phyloP scores from a whole-genome alignment of 1,139 yeast genomes.

The Geotrichum klebahnii region DNA sequence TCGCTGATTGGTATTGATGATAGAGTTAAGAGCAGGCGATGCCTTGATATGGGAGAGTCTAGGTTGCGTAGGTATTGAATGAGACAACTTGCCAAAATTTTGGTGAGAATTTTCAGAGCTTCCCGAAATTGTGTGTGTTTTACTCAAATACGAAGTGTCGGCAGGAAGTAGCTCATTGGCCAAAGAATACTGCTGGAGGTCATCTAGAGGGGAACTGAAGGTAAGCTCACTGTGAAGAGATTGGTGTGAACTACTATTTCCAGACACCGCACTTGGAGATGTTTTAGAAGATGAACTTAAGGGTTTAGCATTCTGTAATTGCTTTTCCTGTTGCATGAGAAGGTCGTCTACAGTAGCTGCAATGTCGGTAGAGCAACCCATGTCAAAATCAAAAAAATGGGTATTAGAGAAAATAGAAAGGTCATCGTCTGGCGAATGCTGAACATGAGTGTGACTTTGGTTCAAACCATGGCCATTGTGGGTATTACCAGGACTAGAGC shows the following conservation, averaged over 20 bases:
- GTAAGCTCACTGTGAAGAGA: neutral
- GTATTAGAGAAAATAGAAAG: constrained; percentile 43
- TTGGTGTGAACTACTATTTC: neutral
- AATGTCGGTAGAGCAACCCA: constrained; percentile 44
- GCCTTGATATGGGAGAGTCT: constrained; percentile 15
- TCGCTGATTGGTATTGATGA: constrained; percentile 13
- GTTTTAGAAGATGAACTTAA: neutral
- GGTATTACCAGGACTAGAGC: neutral
- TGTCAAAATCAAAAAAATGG: constrained; percentile 44
- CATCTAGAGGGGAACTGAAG: constrained; percentile 17
- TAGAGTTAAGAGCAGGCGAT: constrained; percentile 20
- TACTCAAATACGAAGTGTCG: neutral
- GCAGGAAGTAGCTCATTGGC: constrained; percentile 21
- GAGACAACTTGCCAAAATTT: constrained; percentile 3
- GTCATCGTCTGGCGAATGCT: constrained; percentile 36
- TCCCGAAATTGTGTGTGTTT: neutral
- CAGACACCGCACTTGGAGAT: neutral
- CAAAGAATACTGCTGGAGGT: constrained; percentile 30
- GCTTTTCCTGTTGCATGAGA: constrained; percentile 41
- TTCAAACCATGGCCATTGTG: neutral
- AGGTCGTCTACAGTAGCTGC: constrained; percentile 42
- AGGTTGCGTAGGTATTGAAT: constrained; percentile 11
- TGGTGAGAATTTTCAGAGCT: neutral
- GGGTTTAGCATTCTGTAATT: constrained; percentile 32
- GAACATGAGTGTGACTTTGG: neutral